These are phyloP conservation scores for Talaromyces wortmannii DNA, from an alignment of 495 filamentous ascomycete genomes.

Conservation along the genomic window DNA sequence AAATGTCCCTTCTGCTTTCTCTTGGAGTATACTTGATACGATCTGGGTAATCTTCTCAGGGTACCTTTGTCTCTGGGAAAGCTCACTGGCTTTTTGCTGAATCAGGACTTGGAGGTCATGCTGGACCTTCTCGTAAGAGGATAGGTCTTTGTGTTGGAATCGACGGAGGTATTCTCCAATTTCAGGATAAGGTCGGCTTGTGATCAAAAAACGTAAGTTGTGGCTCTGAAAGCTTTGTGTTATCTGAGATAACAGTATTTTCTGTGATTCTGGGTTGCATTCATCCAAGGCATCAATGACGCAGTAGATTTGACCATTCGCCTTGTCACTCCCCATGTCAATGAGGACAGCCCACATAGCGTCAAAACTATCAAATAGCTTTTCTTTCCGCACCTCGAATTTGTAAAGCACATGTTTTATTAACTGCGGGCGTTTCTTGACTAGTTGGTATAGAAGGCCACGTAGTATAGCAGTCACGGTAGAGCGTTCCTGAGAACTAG, in stretches of 20 bases:
- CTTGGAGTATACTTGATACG: constrained; percentile 10
- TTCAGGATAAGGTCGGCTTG: constrained; percentile 16
- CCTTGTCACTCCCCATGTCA: constrained; percentile 2
- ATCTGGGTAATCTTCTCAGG: constrained; percentile 4
- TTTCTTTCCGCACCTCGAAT: constrained; percentile 13
- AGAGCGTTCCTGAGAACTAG: constrained; percentile 5
- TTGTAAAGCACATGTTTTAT: constrained; percentile 14
- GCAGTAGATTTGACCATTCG: constrained; percentile 11
- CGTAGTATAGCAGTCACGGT: constrained; percentile 15
- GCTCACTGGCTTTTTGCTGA: constrained; percentile 9
- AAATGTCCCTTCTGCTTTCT: constrained; percentile 22
- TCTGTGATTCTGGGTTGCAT: constrained; percentile 14
- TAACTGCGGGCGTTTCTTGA: constrained; percentile 8
- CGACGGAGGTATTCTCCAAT: constrained; percentile 8
- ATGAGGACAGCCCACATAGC: constrained; percentile 16
- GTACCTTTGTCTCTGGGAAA: constrained; percentile 13
- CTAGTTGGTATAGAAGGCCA: constrained; percentile 20
- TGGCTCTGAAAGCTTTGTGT: constrained; percentile 8
- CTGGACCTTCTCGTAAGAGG: constrained; percentile 5
- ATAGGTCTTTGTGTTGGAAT: constrained; percentile 11
- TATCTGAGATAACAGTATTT: constrained; percentile 12
- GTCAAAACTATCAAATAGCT: constrained; percentile 20
- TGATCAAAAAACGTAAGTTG: constrained; percentile 17
- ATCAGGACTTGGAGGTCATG: constrained; percentile 15
- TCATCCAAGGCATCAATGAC: constrained; percentile 23